Percentiles rank a stretch among this genome's conserved stretches.
Conservation (phyloP, 306 rosid genomes). For the Rubus parviflorus region DNA sequence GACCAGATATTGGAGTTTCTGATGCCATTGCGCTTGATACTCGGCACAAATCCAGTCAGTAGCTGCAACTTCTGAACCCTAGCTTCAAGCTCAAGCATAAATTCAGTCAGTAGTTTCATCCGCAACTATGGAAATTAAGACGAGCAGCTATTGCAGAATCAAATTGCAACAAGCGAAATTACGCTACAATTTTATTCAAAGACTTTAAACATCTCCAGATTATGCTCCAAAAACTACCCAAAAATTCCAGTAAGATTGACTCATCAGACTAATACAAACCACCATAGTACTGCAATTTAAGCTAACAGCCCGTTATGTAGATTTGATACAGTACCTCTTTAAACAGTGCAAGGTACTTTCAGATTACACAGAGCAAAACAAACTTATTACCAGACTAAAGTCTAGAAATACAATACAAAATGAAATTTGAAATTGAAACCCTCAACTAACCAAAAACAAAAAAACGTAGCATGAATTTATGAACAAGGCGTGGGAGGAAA, state of each 20-base stretch:
- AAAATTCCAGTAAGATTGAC: background rate
- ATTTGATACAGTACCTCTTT: conserved; percentile 24
- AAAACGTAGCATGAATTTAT: conserved; percentile 31
- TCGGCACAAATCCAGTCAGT: background rate
- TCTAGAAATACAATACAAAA: conserved; percentile 45
- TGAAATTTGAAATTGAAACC: conserved; percentile 30
- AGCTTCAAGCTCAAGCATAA: background rate
- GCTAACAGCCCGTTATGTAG: conserved; percentile 24
- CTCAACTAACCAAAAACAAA: conserved; percentile 30
- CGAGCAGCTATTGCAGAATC: background rate
- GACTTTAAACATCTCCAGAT: conserved; percentile 19
- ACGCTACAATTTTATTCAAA: conserved; percentile 39
- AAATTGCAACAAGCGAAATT: conserved; percentile 16
- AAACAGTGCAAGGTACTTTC: conserved; percentile 40
- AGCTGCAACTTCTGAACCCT: background rate
- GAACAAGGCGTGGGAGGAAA: conserved; percentile 39
- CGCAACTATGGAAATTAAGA: background rate
- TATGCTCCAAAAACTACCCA: conserved; percentile 4
- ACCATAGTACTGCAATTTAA: background rate
- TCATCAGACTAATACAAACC: conserved; percentile 1
- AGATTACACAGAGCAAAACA: conserved; percentile 49
- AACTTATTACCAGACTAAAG: conserved; percentile 63
- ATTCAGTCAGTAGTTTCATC: background rate
- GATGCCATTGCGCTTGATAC: background rate
- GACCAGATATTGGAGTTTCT: background rate